A percentile compares a stretch with the other conserved stretches of the same genome.
These are phyloP conservation scores for Clavispora vitiphila DNA, from an alignment of 805 yeast species.

Conservation along the genomic window DNA sequence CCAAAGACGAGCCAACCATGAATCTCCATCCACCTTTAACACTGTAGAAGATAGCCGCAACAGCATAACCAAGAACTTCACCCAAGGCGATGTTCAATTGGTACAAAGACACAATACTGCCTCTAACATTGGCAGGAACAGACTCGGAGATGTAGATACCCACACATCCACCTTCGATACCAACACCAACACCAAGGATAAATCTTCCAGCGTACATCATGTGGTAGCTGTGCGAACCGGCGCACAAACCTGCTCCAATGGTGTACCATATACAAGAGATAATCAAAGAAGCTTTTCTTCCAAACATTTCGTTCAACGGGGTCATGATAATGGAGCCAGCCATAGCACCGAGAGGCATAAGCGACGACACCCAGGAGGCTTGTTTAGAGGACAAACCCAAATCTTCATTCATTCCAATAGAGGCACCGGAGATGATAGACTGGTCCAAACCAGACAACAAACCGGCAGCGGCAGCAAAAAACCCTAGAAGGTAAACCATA, in stretches of 20 bases:
- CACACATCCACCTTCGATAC: slow-evolving; percentile 62
- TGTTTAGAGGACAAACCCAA: slow-evolving; percentile 38
- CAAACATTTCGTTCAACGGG: slow-evolving; percentile 51
- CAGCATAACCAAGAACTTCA: slow-evolving; percentile 59
- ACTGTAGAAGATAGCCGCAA: slow-evolving; percentile 56
- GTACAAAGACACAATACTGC: slow-evolving; percentile 56
- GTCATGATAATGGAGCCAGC: slow-evolving; percentile 58
- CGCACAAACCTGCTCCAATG: slow-evolving; percentile 55
- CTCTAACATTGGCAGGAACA: slow-evolving; percentile 54
- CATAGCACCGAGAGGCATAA: slow-evolving; percentile 69
- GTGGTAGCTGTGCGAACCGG: slow-evolving; percentile 31
- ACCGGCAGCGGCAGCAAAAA: slow-evolving; percentile 61
- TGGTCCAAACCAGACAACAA: slow-evolving; percentile 64
- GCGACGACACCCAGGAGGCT: slow-evolving; percentile 49
- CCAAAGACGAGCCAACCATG: slow-evolving; percentile 60
- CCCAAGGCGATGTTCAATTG: slow-evolving; percentile 65
- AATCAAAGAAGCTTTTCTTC: slow-evolving; percentile 52
- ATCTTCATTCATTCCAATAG: slow-evolving; percentile 42
- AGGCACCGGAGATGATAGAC: slow-evolving; percentile 62
- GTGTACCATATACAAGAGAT: slow-evolving; percentile 58
- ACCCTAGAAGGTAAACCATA: slow-evolving; percentile 44
- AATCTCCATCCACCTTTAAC: slow-evolving; percentile 60
- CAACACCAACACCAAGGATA: slow-evolving; percentile 59
- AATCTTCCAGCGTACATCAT: slow-evolving; percentile 51
- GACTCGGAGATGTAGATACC: slow-evolving; percentile 60